These are phyloP conservation scores for Populus pruinosa DNA, from an alignment of 345 rosid species.

Conservation along the genomic window DNA sequence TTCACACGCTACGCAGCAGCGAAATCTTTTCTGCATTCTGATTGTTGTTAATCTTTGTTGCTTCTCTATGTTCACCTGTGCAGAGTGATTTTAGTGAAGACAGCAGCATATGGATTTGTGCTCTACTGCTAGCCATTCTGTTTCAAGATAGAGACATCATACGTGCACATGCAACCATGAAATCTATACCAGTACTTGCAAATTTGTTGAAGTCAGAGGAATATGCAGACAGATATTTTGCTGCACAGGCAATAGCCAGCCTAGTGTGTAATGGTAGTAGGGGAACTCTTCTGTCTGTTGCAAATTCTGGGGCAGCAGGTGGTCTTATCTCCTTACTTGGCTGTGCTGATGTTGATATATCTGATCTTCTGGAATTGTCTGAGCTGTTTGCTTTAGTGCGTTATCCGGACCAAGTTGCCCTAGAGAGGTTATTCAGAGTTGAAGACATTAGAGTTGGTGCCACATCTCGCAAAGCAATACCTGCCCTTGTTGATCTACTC, in stretches of 20 bases:
- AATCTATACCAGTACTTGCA: conserved; percentile 80
- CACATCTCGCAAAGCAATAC: conserved; percentile 95
- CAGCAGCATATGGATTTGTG: conserved; percentile 88
- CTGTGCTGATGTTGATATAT: conserved; percentile 88
- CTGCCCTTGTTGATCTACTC: conserved; percentile 93
- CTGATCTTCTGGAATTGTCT: conserved; percentile 75
- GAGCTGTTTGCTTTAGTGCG: conserved; percentile 73
- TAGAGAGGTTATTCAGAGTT: conserved; percentile 95
- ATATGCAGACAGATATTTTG: conserved; percentile 81
- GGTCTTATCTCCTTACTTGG: conserved; percentile 95
- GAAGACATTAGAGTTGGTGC: conserved; percentile 99
- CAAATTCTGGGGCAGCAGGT: conserved; percentile 93
- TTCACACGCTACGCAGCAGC: neutral
- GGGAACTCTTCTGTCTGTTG: conserved; percentile 95
- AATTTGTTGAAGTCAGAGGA: conserved; percentile 93
- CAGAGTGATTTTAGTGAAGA: conserved; percentile 90
- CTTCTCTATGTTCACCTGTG: conserved; percentile 21
- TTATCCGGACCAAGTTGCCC: conserved; percentile 97
- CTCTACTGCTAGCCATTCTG: conserved; percentile 83
- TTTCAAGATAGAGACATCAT: conserved; percentile 98
- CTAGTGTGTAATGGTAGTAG: conserved; percentile 97
- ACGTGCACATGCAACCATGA: conserved; percentile 82
- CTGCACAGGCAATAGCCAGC: conserved; percentile 92
- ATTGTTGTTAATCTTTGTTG: conserved; percentile 12
- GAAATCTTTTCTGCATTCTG: neutral